Percentiles rank a stretch among this genome's conserved stretches.
Conservation (phyloP, 345 rosid genomes). For the Ceriops zippeliana region DNA sequence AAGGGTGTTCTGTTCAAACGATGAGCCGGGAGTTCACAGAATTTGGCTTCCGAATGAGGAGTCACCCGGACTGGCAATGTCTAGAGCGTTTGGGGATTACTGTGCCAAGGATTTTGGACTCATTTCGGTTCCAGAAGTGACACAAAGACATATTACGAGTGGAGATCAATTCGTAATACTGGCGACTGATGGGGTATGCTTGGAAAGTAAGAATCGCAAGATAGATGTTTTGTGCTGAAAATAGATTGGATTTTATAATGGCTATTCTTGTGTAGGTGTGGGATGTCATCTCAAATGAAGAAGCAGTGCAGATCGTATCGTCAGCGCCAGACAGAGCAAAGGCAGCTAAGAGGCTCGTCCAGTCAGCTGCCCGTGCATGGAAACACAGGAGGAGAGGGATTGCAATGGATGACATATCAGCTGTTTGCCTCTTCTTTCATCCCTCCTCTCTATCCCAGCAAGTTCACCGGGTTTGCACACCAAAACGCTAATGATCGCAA, state of each 20-base stretch:
- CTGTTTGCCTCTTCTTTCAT: conserved; percentile 81
- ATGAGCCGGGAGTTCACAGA: conserved; percentile 94
- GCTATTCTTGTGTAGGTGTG: conserved; percentile 49
- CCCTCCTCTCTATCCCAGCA: conserved; percentile 30
- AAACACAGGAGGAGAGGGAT: conserved; percentile 65
- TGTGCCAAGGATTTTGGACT: conserved; percentile 78
- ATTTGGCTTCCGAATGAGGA: conserved; percentile 81
- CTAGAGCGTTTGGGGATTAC: conserved; percentile 92
- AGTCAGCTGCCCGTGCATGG: conserved; percentile 66
- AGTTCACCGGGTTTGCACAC: conserved; percentile 12
- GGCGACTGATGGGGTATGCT: conserved; percentile 85
- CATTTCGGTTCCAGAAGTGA: conserved; percentile 83
- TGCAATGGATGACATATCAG: conserved; percentile 92
- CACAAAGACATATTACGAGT: conserved; percentile 62
- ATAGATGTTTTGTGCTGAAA: background rate
- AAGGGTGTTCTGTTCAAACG: conserved; percentile 64
- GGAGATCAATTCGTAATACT: conserved; percentile 74
- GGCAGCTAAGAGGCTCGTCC: conserved; percentile 67
- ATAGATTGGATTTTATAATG: background rate
- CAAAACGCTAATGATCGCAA: conserved; percentile 12
- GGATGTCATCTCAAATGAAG: conserved; percentile 89
- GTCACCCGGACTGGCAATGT: conserved; percentile 91
- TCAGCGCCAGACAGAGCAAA: conserved; percentile 48
- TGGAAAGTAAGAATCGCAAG: no score
- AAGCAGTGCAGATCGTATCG: conserved; percentile 71